Evolutionary conservation across 192 early-diverging fungal species (phyloP).

Genomic region (Mortierella claussenii): DNA sequence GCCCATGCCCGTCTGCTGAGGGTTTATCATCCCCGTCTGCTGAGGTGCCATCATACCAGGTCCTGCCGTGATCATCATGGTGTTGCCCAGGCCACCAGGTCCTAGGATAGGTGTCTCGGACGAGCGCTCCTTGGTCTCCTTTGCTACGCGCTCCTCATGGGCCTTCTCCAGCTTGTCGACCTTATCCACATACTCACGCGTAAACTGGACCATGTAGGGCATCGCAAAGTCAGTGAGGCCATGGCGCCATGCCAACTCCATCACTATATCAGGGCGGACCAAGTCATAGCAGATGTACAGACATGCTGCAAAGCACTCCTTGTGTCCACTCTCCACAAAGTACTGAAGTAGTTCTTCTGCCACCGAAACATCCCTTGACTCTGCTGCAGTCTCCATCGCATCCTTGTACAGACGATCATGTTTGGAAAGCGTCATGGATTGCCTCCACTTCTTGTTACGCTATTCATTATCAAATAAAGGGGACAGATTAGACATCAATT

Average conservation of each 20-base stretch:
- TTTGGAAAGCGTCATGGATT: conserved; percentile 95
- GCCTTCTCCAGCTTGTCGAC: conserved; percentile 62
- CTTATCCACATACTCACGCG: conserved; percentile 89
- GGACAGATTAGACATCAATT: no score
- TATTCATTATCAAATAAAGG: no score
- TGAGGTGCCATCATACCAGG: conserved; percentile 20
- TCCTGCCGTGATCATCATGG: conserved; percentile 39
- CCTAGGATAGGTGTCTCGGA: conserved; percentile 31
- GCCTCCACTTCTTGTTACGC: conserved; percentile 95
- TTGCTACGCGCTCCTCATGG: conserved; percentile 29
- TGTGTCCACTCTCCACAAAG: conserved; percentile 92
- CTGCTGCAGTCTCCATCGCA: conserved; percentile 98
- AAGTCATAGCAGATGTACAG: conserved; percentile 96
- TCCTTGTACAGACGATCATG: conserved; percentile 98
- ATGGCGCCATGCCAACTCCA: conserved; percentile 95
- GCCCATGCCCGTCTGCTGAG: conserved; percentile 22
- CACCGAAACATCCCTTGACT: conserved; percentile 85
- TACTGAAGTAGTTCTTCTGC: conserved; percentile 95
- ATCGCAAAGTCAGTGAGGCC: conserved; percentile 93
- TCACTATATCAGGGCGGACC: conserved; percentile 90
- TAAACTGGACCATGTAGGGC: conserved; percentile 96
- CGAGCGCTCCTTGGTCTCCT: conserved; percentile 37
- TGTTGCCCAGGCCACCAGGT: conserved; percentile 41
- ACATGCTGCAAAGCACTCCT: conserved; percentile 95
- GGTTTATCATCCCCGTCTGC: conserved; percentile 31